Conservation (phyloP, 1,139 yeast genomes). For the Geotrichum candidum region DNA sequence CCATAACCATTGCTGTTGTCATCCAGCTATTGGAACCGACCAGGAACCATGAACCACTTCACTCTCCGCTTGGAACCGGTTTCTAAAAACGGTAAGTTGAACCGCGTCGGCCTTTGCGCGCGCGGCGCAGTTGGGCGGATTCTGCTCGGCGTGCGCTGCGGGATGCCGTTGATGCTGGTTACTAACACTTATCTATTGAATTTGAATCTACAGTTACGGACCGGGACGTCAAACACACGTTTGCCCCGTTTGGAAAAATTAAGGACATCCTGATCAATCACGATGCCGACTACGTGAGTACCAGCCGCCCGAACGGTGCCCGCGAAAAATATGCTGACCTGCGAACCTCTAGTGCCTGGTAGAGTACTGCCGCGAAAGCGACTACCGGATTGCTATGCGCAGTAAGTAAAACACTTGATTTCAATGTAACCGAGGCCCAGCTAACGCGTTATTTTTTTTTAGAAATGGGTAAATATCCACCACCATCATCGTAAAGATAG, state of each 20-base stretch:
- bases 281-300: conserved; percentile 37
- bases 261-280: conserved; percentile 60
- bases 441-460: background rate
- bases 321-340: background rate
- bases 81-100: background rate
- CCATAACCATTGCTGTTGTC: background rate
- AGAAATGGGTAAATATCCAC: background rate
- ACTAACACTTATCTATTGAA: background rate
- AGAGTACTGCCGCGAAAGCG: background rate
- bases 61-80: background rate
- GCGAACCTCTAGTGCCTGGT: background rate
- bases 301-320: background rate
- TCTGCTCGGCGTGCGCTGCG: background rate
- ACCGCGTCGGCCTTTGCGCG: background rate
- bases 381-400: background rate
- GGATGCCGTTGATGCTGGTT: background rate
- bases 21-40: background rate
- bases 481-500: background rate
- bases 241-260: conserved; percentile 61
- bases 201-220: conserved; percentile 41
- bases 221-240: conserved; percentile 58
- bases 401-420: background rate
- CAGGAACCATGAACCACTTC: background rate
- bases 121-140: background rate
- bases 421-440: background rate